These are phyloP conservation scores for Candida chilensis DNA, from an alignment of 805 yeast genomes.

Conservation along the genomic window DNA sequence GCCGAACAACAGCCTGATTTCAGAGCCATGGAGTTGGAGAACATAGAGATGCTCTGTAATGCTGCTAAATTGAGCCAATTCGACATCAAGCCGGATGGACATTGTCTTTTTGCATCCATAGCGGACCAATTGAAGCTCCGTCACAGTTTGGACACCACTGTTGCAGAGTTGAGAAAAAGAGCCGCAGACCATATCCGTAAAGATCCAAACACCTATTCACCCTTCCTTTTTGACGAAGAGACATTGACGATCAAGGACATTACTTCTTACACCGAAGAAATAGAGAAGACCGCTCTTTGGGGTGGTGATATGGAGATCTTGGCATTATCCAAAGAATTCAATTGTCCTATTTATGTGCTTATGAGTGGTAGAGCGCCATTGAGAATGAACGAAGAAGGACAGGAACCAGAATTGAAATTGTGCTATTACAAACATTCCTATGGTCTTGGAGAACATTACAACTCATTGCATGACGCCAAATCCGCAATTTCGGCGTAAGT, in stretches of 20 bases:
- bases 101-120: conserved; percentile 83
- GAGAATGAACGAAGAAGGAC: conserved; percentile 50
- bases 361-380: conserved; percentile 71
- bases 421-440: conserved; percentile 81
- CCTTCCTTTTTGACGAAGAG: conserved; percentile 75
- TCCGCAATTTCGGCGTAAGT: conserved; percentile 1
- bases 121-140: conserved; percentile 64
- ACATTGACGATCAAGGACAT: conserved; percentile 58
- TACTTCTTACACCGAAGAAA: conserved; percentile 56
- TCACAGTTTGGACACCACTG: conserved; percentile 26
- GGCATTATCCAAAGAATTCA: conserved; percentile 66
- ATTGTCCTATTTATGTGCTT: conserved; percentile 67
- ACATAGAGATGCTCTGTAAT: conserved; percentile 45
- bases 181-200: conserved; percentile 61
- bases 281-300: conserved; percentile 84
- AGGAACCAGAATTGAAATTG: conserved; percentile 47
- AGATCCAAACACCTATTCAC: conserved; percentile 64
- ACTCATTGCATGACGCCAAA: conserved; percentile 37
- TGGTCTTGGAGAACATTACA: conserved; percentile 94
- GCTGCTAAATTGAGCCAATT: conserved; percentile 39
- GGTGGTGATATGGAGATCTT: conserved; percentile 91
- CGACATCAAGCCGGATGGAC: conserved; percentile 88
- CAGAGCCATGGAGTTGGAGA: conserved; percentile 62
- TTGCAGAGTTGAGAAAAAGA: conserved; percentile 47
- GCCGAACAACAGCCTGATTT: conserved; percentile 60